Evolutionary conservation across 202 grass and related monocot genomes (phyloP), one percentile per base, ranked within the genome.

Genomic region (Zoysia matrella): DNA sequence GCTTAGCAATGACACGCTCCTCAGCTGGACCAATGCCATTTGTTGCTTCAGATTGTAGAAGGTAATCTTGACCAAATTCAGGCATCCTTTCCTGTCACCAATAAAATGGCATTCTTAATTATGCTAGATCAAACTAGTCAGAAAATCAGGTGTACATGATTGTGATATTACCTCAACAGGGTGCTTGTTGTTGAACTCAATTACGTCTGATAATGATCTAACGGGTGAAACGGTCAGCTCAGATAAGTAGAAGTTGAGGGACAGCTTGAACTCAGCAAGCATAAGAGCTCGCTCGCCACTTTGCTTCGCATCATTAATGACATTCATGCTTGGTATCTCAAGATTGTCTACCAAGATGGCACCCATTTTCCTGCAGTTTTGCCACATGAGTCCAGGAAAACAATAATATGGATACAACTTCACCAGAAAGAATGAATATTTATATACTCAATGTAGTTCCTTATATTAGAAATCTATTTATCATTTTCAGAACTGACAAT

Each of bases 151-250:
- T 62, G 7, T 2, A 14, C 46, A 55, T 56, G 43, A 47, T 52
- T 11, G 7, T 22, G 54, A 22, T 70, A 0, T 86, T 88, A 89
- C 91, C 75, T 86, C 83, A 0, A 84, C 7, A 67, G 83, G 75
- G 48, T 94, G 76, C 63, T 89, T 79, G n/a, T 86, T 79, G 68
- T 94, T 91, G 85, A 92, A 97, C 8, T 71, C 65, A 62, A 97
- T 97, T 73, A 97, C 80, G 68, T 94, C 86, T 56, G 86, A 89
- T 69, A 97, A 81, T 92, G 90, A 89, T 84, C 86, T 88, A 53
- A 94, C 86, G 69, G 78, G 84, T 16, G 92, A 82, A 67, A 5
- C 63, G 16, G 58, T 22, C 14, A 94, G 85, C 36, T 94, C 85
- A 79, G 88, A 86, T 72, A 97, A 84, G 83, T 94, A 94, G 5